Percentiles rank a stretch among this genome's conserved stretches.
These are phyloP conservation scores for Dalbergia cultrata DNA, from an alignment of 306 rosid genomes.

Conservation along the genomic window DNA sequence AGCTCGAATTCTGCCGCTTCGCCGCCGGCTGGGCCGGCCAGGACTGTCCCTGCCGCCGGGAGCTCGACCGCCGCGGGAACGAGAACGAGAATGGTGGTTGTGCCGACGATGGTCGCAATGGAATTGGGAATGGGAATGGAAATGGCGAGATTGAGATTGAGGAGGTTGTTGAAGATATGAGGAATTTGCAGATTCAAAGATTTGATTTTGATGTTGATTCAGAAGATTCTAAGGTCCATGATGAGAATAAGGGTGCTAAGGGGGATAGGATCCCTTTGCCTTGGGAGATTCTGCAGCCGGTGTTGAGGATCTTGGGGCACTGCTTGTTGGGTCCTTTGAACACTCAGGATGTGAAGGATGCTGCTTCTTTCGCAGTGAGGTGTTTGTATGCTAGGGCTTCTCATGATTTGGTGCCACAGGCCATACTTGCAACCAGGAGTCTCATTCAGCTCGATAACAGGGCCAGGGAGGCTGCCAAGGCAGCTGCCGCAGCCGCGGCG, in stretches of 20 bases:
- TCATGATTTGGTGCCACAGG: constrained; percentile 94
- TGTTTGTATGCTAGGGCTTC: constrained; percentile 82
- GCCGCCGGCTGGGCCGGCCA: constrained; percentile 85
- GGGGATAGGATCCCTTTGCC: constrained; percentile 85
- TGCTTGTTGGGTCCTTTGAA: constrained; percentile 88
- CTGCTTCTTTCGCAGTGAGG: constrained; percentile 72
- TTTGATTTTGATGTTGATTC: constrained; percentile 24
- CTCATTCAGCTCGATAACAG: constrained; percentile 90
- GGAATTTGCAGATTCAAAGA: constrained; percentile 57
- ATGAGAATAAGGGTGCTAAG: constrained; percentile 20
- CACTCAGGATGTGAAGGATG: constrained; percentile 78
- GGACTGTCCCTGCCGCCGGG: constrained; percentile 72
- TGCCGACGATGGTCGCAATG: constrained; percentile 11
- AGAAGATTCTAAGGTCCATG: constrained; percentile 21
- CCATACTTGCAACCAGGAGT: constrained; percentile 86
- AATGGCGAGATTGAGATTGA: constrained; percentile 44
- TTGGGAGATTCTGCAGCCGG: constrained; percentile 95
- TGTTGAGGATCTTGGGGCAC: constrained; percentile 86
- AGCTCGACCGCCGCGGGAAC: constrained; percentile 49
- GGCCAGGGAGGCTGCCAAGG: constrained; percentile 58
- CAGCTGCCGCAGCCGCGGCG: constrained; percentile 10
- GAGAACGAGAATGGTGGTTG: not conserved
- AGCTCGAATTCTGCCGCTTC: constrained; percentile 78
- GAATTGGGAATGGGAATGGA: constrained; percentile 6
- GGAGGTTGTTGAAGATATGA: constrained; percentile 56